phyloP scores from a whole-genome alignment of 2,329 filamentous ascomycete species.

The Didymosphaeria variabile region DNA sequence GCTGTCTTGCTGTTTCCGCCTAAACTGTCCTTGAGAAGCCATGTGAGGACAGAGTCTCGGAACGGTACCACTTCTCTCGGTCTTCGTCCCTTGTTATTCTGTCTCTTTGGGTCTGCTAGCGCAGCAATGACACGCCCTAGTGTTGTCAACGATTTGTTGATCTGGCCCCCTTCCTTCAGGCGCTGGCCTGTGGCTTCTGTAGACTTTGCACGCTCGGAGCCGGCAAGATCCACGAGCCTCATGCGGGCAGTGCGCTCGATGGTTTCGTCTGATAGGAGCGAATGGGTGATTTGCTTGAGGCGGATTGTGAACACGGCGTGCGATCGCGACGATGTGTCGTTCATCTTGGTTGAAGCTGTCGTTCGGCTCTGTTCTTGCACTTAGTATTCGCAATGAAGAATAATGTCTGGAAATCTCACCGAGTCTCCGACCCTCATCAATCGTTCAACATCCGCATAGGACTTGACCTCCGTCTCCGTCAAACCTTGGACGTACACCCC shows the following conservation, averaged over 20 bases:
- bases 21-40: slow-evolving; percentile 94
- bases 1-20: slow-evolving; percentile 98
- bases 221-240: slow-evolving; percentile 91
- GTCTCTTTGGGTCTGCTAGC: slow-evolving; percentile 73
- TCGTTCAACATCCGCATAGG: slow-evolving; percentile 84
- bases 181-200: slow-evolving; percentile 94
- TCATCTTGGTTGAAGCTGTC: slow-evolving; percentile 96
- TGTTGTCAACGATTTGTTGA: slow-evolving; percentile 98
- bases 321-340: slow-evolving; percentile 94
- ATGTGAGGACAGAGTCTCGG: slow-evolving; percentile 82
- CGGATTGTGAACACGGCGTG: slow-evolving; percentile 98
- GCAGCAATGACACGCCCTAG: slow-evolving; percentile 95
- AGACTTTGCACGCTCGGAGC: slow-evolving; percentile 92
- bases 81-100: slow-evolving; percentile 51
- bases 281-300: slow-evolving; percentile 97
- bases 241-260: slow-evolving; percentile 95
- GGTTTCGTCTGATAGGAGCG: slow-evolving; percentile 96
- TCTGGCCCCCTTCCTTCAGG: slow-evolving; percentile 93
- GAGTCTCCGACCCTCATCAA: slow-evolving; percentile 90
- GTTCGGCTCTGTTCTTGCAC: slow-evolving; percentile 70
- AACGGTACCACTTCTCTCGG: slow-evolving; percentile 81
- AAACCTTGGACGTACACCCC: slow-evolving; percentile 97
- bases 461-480: slow-evolving; percentile 90
- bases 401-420: slow-evolving; percentile 29
- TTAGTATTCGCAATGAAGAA: slow-evolving; percentile 10